A percentile compares a stretch with the other conserved stretches of the same genome.
phyloP scores from a whole-genome alignment of 2,329 filamentous ascomycete species.

The Penicillium polonicum region DNA sequence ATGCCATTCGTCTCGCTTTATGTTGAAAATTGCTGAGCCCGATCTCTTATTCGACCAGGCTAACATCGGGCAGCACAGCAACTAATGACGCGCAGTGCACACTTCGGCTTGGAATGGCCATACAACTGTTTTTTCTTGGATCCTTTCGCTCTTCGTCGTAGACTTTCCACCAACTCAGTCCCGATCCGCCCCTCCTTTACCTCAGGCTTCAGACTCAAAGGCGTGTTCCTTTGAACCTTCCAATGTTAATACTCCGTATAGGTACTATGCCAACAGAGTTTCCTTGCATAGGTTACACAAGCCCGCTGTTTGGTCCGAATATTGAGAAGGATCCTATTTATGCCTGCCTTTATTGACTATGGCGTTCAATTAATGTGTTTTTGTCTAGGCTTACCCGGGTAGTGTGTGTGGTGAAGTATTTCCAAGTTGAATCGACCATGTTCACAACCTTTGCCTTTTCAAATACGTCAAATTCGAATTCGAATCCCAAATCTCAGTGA shows the following conservation, averaged over 20 bases:
- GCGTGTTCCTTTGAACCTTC: background rate
- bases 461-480: background rate
- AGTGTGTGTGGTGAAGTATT: background rate
- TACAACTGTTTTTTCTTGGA: background rate
- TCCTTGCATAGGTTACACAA: constrained; percentile 17
- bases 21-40: background rate
- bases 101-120: constrained; percentile 1
- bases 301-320: constrained; percentile 11
- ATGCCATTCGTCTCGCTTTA: background rate
- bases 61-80: constrained; percentile 21
- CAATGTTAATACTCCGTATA: background rate
- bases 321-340: background rate
- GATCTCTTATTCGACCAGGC: constrained; percentile 4
- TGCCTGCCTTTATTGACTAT: background rate
- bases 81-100: constrained; percentile 21
- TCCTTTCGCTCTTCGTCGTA: constrained; percentile 11
- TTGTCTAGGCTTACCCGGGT: background rate
- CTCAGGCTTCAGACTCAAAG: background rate
- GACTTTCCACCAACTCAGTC: constrained; percentile 11
- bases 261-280: constrained; percentile 4
- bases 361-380: background rate
- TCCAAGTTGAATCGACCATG: background rate
- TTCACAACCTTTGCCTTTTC: background rate
- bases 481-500: background rate
- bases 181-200: constrained; percentile 20